Base-by-base conservation (phyloP, 257 asterid genomes). In the Voacanga thouarsii region DNA sequence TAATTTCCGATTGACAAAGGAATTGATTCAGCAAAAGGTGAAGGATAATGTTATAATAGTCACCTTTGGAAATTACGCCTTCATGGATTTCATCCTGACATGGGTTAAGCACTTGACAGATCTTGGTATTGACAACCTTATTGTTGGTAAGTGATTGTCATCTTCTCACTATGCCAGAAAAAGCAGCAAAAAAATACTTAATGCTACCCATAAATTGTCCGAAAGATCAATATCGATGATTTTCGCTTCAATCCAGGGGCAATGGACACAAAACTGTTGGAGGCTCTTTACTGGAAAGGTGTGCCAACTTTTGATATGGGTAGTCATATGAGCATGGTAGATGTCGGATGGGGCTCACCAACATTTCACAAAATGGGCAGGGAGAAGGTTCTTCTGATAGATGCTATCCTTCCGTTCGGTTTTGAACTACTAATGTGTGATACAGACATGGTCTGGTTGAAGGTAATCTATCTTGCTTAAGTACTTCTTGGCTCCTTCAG, bases 401-500 rank as follows among this genome's bases (percentile, higher is more conserved):
- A 96, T 88, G 79, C 97, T 28, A 18, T 96, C 87, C 88, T 96
- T 73, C 96, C 97, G 44, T 92, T 75, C 68, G 99, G 98, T 75
- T 90, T 90, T 84, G 99, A 96, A 79, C 80, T 96, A 63, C 86
- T 96, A 85, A 93, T 96, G 99, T 96, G 99, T 76, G 99, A 96
- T 70, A 96, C 99, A 1, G 99, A 96, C 88, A 93, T 92, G 97
- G 99, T 96, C 76, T 96, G 98, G 98, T 86, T 96, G 83, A 96
- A 96, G 99, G 99, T 96, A 89, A 80, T 71, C 28, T 67, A 44
- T 81, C 82, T 82, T 79, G 75, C 75, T 71, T 69, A 68, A 44
- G 74, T 51, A 59, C 70, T 74, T 85, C 43, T 53, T 75, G 47
- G 37, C 67, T 71, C 74, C 21, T 26, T 14, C 73, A 45, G 5